Evolutionary conservation across 2,329 filamentous ascomycete genomes (phyloP).

Genomic region (Pseudogymnoascus pannorum): DNA sequence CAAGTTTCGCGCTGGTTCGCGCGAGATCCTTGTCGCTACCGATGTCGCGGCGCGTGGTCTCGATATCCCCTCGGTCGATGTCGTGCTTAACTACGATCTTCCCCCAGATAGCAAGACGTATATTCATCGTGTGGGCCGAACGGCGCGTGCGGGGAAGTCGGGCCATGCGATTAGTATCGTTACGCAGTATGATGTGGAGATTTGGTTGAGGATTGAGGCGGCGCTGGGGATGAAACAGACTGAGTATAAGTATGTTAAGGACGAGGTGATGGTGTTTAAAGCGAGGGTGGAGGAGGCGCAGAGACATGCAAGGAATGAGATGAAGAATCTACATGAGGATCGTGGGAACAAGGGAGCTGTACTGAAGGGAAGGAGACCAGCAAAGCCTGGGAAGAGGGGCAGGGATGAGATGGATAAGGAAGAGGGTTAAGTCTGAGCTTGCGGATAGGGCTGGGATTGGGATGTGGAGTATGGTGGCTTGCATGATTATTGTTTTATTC

Average conservation of each 20-base stretch:
- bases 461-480: constrained; percentile 3
- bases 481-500: constrained; percentile 1
- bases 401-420: constrained; percentile 39
- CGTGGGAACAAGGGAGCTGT: constrained; percentile 42
- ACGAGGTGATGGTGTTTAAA: constrained; percentile 78
- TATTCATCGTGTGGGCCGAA: constrained; percentile 82
- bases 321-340: constrained; percentile 73
- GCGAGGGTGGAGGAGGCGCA: constrained; percentile 77
- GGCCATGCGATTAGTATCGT: constrained; percentile 75
- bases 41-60: constrained; percentile 91
- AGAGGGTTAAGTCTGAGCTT: constrained; percentile 23
- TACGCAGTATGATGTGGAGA: constrained; percentile 80
- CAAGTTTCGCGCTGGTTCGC: constrained; percentile 76
- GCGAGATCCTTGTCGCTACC: constrained; percentile 84
- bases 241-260: constrained; percentile 64
- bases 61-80: constrained; percentile 85
- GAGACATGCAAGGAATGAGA: constrained; percentile 66
- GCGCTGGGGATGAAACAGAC: constrained; percentile 70
- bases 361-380: constrained; percentile 43
- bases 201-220: constrained; percentile 74
- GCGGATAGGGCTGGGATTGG: background rate
- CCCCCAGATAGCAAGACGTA: constrained; percentile 84
- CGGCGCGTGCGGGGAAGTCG: constrained; percentile 76
- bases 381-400: constrained; percentile 43
- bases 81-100: constrained; percentile 80